These are phyloP conservation scores for Adansonia madagascariensis DNA, from an alignment of 441 rosid genomes.

Conservation along the genomic window DNA sequence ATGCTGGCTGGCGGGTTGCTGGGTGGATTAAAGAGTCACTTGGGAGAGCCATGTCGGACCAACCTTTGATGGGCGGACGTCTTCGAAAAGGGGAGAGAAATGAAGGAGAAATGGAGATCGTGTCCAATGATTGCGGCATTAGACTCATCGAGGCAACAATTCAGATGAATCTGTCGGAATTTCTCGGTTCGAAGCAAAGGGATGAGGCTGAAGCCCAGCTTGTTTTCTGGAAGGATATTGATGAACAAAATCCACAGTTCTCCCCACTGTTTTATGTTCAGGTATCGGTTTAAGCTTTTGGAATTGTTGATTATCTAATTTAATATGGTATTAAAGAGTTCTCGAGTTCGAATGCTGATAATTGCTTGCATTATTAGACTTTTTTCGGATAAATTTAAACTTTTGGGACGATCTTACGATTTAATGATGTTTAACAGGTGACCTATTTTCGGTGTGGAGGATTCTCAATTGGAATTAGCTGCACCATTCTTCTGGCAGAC, in stretches of 20 bases:
- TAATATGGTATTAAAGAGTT: background rate
- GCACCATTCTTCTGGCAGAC: slow-evolving; percentile 71
- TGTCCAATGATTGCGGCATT: slow-evolving; percentile 69
- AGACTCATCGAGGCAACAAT: slow-evolving; percentile 66
- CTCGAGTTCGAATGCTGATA: background rate
- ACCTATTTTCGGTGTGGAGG: slow-evolving; percentile 82
- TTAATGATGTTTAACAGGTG: slow-evolving; percentile 43
- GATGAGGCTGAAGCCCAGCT: slow-evolving; percentile 54
- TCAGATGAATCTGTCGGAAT: slow-evolving; percentile 46
- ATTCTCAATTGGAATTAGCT: slow-evolving; percentile 78
- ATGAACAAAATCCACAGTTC: slow-evolving; percentile 59
- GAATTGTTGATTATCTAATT: background rate
- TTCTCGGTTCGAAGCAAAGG: slow-evolving; percentile 45
- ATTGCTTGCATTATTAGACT: background rate
- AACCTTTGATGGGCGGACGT: slow-evolving; percentile 61
- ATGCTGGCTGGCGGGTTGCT: slow-evolving; percentile 58
- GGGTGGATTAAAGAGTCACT: slow-evolving; percentile 79
- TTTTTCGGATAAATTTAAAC: too few relatives aligned
- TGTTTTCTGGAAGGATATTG: slow-evolving; percentile 76
- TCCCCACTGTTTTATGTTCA: slow-evolving; percentile 74
- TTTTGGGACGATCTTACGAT: too few relatives aligned
- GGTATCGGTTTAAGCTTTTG: slow-evolving; percentile 28
- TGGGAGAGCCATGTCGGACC: slow-evolving; percentile 51
- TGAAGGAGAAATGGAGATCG: slow-evolving; percentile 55
- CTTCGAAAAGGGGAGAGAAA: slow-evolving; percentile 41